phyloP scores from a whole-genome alignment of 345 rosid species.

The Capsella bursapastoris region DNA sequence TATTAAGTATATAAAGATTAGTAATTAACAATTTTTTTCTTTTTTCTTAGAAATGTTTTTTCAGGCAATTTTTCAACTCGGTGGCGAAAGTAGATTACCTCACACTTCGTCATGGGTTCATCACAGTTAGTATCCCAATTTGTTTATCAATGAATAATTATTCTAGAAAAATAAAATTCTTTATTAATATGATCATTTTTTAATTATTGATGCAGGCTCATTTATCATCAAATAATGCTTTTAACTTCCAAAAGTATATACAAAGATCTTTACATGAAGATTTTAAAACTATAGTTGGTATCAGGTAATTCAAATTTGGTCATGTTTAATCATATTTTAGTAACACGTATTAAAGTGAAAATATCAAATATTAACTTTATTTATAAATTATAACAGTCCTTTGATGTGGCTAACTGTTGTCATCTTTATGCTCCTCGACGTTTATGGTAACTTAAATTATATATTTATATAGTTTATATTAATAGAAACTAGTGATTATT shows the following conservation, averaged over 20 bases:
- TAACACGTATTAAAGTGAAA: not conserved
- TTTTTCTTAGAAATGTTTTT: slow-evolving; percentile 66
- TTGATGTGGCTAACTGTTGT: slow-evolving; percentile 73
- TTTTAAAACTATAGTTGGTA: slow-evolving; percentile 79
- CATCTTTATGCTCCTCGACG: slow-evolving; percentile 65
- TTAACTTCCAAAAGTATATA: slow-evolving; percentile 76
- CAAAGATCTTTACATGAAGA: slow-evolving; percentile 78
- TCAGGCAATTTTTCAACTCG: slow-evolving; percentile 66
- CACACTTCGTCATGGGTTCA: slow-evolving; percentile 80
- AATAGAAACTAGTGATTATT: not conserved
- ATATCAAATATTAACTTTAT: not conserved
- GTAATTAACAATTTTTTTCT: not conserved
- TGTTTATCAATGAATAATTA: not conserved
- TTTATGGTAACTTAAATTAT: slow-evolving; percentile 56
- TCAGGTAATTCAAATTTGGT: slow-evolving; percentile 46
- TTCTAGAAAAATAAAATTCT: not conserved
- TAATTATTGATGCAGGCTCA: slow-evolving; percentile 52
- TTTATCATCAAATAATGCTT: slow-evolving; percentile 50
- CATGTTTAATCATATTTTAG: not conserved
- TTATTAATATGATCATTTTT: not conserved
- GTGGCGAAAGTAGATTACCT: slow-evolving; percentile 80
- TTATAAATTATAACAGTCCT: slow-evolving; percentile 51
- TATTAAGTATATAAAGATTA: not conserved
- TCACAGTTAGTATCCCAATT: slow-evolving; percentile 49
- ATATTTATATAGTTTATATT: not conserved